Base-by-base conservation (phyloP, 116 monocot species). In the Zostera marina region DNA sequence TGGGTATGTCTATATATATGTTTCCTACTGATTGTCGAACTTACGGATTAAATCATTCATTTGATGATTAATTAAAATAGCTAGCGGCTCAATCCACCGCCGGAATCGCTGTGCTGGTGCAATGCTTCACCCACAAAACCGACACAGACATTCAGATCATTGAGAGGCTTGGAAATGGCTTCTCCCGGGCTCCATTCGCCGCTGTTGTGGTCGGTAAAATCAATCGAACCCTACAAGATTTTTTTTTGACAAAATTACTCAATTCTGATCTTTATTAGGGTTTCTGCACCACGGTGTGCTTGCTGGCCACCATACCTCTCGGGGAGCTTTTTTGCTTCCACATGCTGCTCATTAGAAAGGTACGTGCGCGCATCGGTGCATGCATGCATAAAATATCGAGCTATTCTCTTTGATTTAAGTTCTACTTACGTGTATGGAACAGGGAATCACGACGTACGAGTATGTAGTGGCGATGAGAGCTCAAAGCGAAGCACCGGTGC, bases 371-470 rank as follows among this genome's bases (percentile, higher is more conserved):
- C 5, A 32, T 32, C n/a, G 93, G 93, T 92, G 47, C 10, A 22
- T 17, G 46, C 44, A 32, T 32, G 32, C 5, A 32, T 32, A 26
- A 26, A 4, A 32, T 32, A 32, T 32, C 2, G 44, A 19, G 26
- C 16, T 41, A 0, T 14, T 47, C 22, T 8, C 38, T 52, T 44
- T 11, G 4, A 22, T 32, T 51, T 39, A 12, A 53, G 5, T 40
- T n/a, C 14, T 46, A 38, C 45, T 25, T 61, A 42, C 39, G 4
- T 13, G 22, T 10, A 44, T 46, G 14, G 9, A 48, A 3, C 51
- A 93, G 93, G 93, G 93, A 11, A 93, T 93, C 46, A 88, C 93
- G 23, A 93, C 93, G 0, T 93, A 93, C 67, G 93, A 93, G 57
- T 93, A 81, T 58, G 75, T 93, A n/a, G 79, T 93, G 19, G 93